Base-by-base conservation (phyloP, 768 basidiomycete genomes). In the Wakefieldia striispora region DNA sequence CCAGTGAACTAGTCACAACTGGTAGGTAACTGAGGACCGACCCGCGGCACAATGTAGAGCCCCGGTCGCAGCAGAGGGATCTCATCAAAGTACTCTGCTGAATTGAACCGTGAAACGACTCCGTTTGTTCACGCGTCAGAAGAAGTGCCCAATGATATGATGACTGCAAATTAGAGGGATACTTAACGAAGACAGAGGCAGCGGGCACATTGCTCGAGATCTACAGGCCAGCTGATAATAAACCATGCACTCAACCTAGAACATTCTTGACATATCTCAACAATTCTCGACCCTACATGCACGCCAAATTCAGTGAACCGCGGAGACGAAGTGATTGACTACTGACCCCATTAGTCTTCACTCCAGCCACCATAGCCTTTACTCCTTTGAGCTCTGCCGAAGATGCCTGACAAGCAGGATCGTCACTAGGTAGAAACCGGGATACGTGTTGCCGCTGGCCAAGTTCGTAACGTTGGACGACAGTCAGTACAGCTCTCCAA, bases 401-500 rank as follows among this genome's bases (percentile, higher is more conserved):
- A 34, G 55, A 21, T 71, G 65, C 14, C 77, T 78, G 63, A 61
- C 68, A n/a, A 24, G 40, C 55, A 13, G 21, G 51, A 34, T 46
- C 50, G 34, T 49, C 40, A 14, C 36, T 47, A 20, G 53, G 40
- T 27, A 49, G 44, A 56, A 67, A 69, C 27, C 72, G 75, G 53
- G 54, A 57, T 43, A 56, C 37, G 40, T 79, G 79, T 54, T 73
- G 73, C 53, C 81, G 76, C 58, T 83, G 79, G 9, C 78, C 77
- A 63, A 83, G 71, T 6, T 84, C 84, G 58, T 86, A 80, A 20
- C 89, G 78, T 44, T 83, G 66, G 16, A 89, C 72, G 20, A 87
- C 77, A 7, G 78, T 77, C 50, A 91, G 66, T n/a, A 88, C 82
- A 11, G 89, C 89, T 31, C 84, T 75, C 90, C 90, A 92, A 14